A percentile compares a stretch with the other conserved stretches of the same genome.
phyloP scores from a whole-genome alignment of 768 basidiomycete species.

The Epithele typhae region DNA sequence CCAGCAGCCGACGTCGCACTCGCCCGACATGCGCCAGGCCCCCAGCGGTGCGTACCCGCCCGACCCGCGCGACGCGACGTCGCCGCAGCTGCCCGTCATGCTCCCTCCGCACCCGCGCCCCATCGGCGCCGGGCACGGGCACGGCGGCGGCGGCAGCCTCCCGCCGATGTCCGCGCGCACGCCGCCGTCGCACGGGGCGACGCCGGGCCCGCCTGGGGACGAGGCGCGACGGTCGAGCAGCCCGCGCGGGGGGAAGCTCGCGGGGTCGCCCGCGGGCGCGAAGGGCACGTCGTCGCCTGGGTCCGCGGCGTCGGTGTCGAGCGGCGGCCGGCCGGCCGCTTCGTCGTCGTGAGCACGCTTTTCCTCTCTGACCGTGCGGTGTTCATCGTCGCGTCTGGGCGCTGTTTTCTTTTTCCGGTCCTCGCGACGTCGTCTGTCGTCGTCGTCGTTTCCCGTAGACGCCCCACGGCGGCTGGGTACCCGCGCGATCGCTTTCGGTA shows the following conservation, averaged over 20 bases:
- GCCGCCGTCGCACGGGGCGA: slow-evolving; percentile 47
- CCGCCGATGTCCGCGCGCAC: slow-evolving; percentile 71
- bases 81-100: slow-evolving; percentile 53
- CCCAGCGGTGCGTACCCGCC: slow-evolving; percentile 29
- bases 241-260: slow-evolving; percentile 49
- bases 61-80: slow-evolving; percentile 29
- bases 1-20: slow-evolving; percentile 63
- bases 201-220: slow-evolving; percentile 38
- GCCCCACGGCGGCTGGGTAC: neutral
- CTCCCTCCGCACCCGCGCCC: slow-evolving; percentile 76
- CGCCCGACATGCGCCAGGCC: slow-evolving; percentile 57
- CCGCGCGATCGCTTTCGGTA: neutral
- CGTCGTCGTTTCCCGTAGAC: no score
- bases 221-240: slow-evolving; percentile 43
- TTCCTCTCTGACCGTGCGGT: neutral
- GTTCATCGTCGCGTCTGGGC: slow-evolving; percentile 8
- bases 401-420: slow-evolving; percentile 5
- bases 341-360: slow-evolving; percentile 12
- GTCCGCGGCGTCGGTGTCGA: slow-evolving; percentile 35
- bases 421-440: no score
- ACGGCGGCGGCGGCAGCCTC: slow-evolving; percentile 44
- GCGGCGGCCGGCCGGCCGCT: slow-evolving; percentile 23
- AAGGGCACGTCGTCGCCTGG: slow-evolving; percentile 56
- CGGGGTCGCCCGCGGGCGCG: slow-evolving; percentile 34
- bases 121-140: slow-evolving; percentile 44